A percentile compares a stretch with the other conserved stretches of the same genome.
These are phyloP conservation scores for Thermochaetoides thermophila DNA, from an alignment of 495 filamentous ascomycete species.

Conservation along the genomic window DNA sequence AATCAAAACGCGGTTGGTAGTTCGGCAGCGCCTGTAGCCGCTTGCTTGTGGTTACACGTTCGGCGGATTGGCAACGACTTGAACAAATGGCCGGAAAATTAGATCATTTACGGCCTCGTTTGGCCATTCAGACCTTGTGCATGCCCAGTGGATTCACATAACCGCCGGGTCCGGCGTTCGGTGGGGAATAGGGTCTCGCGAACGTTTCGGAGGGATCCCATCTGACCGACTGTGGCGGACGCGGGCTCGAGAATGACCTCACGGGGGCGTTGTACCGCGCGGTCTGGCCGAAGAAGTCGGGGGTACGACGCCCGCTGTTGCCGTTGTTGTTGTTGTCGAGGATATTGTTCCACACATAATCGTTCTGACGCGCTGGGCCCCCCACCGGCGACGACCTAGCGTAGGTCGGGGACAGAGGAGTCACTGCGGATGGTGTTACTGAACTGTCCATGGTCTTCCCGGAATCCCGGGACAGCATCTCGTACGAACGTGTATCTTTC, in stretches of 20 bases:
- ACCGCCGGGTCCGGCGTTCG: slow-evolving; percentile 4
- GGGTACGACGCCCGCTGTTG: slow-evolving; percentile 27
- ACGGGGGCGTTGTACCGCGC: slow-evolving; percentile 31
- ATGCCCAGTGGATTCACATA: slow-evolving; percentile 33
- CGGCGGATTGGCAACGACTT: too few species aligned
- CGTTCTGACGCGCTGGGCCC: slow-evolving; percentile 10
- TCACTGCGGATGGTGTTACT: slow-evolving; percentile 33
- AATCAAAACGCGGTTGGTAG: too few species aligned
- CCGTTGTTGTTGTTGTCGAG: slow-evolving; percentile 3
- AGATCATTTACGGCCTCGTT: not conserved
- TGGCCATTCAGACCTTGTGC: slow-evolving; percentile 27
- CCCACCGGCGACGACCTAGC: slow-evolving; percentile 22
- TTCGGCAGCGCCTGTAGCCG: too few species aligned
- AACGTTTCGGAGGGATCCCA: slow-evolving; percentile 28
- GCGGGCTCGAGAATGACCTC: slow-evolving; percentile 34
- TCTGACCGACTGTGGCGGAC: slow-evolving; percentile 20
- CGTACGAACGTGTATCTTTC: slow-evolving; percentile 56
- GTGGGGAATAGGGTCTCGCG: slow-evolving; percentile 10
- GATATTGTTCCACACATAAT: not conserved
- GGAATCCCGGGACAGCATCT: slow-evolving; percentile 56
- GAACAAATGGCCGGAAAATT: not conserved
- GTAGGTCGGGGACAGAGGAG: slow-evolving; percentile 25
- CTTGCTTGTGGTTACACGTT: too few species aligned
- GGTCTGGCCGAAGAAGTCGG: slow-evolving; percentile 34
- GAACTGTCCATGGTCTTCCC: slow-evolving; percentile 27